Evolutionary conservation across 495 filamentous ascomycete species (phyloP), one percentile per base, ranked within the genome.

Genomic region (Neurospora sp.): DNA sequence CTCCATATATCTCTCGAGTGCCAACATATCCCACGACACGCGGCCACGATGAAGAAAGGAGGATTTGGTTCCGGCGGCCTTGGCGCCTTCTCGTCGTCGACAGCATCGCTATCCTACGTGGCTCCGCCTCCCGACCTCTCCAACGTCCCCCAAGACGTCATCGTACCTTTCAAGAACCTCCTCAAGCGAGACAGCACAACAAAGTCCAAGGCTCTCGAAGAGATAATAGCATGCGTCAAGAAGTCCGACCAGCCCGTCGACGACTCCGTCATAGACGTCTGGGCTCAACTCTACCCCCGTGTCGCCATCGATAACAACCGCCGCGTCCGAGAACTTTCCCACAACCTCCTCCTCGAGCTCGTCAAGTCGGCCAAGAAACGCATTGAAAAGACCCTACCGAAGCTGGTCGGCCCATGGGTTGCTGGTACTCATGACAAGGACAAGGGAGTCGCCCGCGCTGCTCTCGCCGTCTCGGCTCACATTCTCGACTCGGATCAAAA

Each of bases 111-210:
- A 85, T 97, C 95, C 44, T 97, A 96, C 81, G 88, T 97, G 69
- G 84, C 90, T 66, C 94, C 95, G 77, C 92, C 93, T 2, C 95
- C 92, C 71, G 90, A 98, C 81, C 87, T 97, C 69, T 91, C 90
- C 39, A 82, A 79, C 38, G 90, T 99, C 72, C 92, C 88, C 14
- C 90, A 97, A 70, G 92, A 94, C 77, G 84, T 96, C 69, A 88
- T 93, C 16, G 94, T 99, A 10, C 88, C 91, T 27, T 94, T 97
- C 85, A 97, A 98, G 80, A 96, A 94, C 76, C 85, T 97, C 18
- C 87, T 89, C 69, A 99, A 98, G 83, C 97, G 94, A 81, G 94
- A 97, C 83, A 91, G 91, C 73, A 95, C 89, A 16, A 99, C 96
- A 38, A 95, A 96, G 77, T 86, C 91, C n/a, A 97, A 96, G 79